Evolutionary conservation across 306 rosid genomes (phyloP), one percentile per base, ranked within the genome.

Genomic region (Lablab purpureus): DNA sequence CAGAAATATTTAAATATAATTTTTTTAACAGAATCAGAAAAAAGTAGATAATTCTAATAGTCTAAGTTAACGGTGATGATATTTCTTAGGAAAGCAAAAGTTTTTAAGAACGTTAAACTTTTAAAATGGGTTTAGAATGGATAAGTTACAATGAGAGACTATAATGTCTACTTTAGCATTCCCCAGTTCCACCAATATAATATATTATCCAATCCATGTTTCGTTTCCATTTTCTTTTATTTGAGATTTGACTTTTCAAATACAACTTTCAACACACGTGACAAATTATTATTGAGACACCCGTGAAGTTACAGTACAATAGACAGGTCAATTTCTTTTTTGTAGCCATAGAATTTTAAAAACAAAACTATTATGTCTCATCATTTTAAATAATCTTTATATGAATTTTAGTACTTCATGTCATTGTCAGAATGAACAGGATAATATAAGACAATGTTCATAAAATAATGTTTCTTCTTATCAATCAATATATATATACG

Each of bases 221-320:
- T 36, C 15, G 19, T 36, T 17, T 64, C 46, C 2, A 19, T 65
- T 10, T n/a, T 32, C 2, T 15, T 63, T 64, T 9, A n/a, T 36
- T 37, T 37, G 4, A 34, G 47, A 64, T 64, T 62, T 64, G 49
- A 64, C 47, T n/a, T 9, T 49, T 9, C 4, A 36, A 9, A 32
- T 63, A 12, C 45, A 19, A 13, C 5, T 19, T 66, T 37, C 19
- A 19, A 21, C 71, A 40, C 71, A 66, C 71, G 71, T 37, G 51
- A 65, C 28, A 19, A 37, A 37, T 65, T 66, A 65, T 18, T 66
- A 21, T 40, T 66, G 51, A 65, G 71, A 36, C 50, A 10, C 71
- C 46, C 51, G 71, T 66, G 71, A 40, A 40, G 71, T 19, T 40
- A 66, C 51, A 66, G 30, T 64, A 4, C 17, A 34, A 64, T 7